Percentiles rank a stretch among this genome's conserved stretches.
Evolutionary conservation across 106 monocot species (phyloP).

Genomic region (Ottelia alismoides): DNA sequence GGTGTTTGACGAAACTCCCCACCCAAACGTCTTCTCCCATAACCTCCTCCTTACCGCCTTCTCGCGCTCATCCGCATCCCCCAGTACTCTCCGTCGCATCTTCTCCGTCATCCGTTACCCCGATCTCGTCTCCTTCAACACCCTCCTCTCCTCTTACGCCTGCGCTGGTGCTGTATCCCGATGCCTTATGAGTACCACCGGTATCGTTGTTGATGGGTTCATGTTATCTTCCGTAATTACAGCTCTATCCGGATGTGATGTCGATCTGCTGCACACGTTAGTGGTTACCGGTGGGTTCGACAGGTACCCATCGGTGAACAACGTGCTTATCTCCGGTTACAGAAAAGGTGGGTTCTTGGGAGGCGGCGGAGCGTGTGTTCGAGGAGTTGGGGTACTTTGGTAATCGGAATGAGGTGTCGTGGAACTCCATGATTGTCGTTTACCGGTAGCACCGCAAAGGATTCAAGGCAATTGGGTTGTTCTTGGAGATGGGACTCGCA

Average conservation of each 20-base stretch:
- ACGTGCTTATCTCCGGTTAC: no score
- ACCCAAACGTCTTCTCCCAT: no score
- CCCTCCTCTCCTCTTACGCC: slow-evolving; percentile 52
- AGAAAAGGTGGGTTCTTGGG: slow-evolving; percentile 20
- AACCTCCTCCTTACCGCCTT: no score
- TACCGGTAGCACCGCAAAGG: slow-evolving; percentile 51
- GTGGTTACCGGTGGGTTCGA: slow-evolving; percentile 26
- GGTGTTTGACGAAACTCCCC: slow-evolving; percentile 55
- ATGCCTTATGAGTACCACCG: slow-evolving; percentile 25
- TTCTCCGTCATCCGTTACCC: no score
- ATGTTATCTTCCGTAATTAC: slow-evolving; percentile 41
- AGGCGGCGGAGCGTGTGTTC: slow-evolving; percentile 29
- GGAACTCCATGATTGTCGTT: slow-evolving; percentile 84
- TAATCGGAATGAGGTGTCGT: slow-evolving; percentile 37
- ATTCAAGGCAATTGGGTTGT: slow-evolving; percentile 23
- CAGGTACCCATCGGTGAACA: slow-evolving; percentile 26
- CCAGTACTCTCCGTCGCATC: no score
- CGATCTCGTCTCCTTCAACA: slow-evolving; percentile 55
- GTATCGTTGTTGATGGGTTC: slow-evolving; percentile 53
- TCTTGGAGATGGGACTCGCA: slow-evolving; percentile 23
- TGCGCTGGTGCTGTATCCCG: slow-evolving; percentile 28
- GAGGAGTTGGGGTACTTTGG: slow-evolving; percentile 3
- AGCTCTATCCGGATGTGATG: slow-evolving; percentile 43
- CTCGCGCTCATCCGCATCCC: no score
- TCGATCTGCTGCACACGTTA: slow-evolving; percentile 46